Base-by-base conservation (phyloP, 2,329 filamentous ascomycete genomes). In the Ceratocystis variospora region DNA sequence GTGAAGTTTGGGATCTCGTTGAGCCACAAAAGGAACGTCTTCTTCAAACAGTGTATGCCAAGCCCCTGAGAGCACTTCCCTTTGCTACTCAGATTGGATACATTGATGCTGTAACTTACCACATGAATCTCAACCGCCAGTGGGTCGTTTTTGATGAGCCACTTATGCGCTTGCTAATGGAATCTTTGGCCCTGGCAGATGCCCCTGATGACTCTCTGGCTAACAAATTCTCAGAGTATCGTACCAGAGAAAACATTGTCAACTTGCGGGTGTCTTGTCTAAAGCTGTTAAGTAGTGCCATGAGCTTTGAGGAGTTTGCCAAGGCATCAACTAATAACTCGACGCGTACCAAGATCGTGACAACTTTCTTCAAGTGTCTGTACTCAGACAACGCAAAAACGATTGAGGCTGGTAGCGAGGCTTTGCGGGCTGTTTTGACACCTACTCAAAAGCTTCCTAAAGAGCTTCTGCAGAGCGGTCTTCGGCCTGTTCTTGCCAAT, bases 11-110 rank as follows among this genome's bases (percentile, higher is more conserved):
- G 78, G 92, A 97, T 75, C 79, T 99, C 48, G 83, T 99, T 48
- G 85, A 88, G 70, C 92, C 92, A 0, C 90, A 96, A 71, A 96
- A 94, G 75, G 92, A 97, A 68, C 83, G 90, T 41, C 82, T 97
- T 45, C 79, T 97, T n/a, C 82, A 87, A 68, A 90, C 92, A 0
- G 96, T 99, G 61, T 99, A 94, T 78, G 89, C 90, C 70, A 99
- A 99, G 74, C 94, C 94, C 15, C 77, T 99, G 22, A 84, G 94
- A 68, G 95, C 94, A 0, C 79, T 99, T 68, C 94, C 94, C 0
- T 99, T 99, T 73, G 83, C 90, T 4, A 93, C 90, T 2, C 95
- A 99, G 77, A 99, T 99, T 70, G 95, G 94, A 3, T 97, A 96
- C 73, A 96, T 99, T 71, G 95, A 99, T 74, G 94, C 94, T 0